Conservation (phyloP, 192 early-diverging fungal genomes). For the Rhizophagus clarus region DNA sequence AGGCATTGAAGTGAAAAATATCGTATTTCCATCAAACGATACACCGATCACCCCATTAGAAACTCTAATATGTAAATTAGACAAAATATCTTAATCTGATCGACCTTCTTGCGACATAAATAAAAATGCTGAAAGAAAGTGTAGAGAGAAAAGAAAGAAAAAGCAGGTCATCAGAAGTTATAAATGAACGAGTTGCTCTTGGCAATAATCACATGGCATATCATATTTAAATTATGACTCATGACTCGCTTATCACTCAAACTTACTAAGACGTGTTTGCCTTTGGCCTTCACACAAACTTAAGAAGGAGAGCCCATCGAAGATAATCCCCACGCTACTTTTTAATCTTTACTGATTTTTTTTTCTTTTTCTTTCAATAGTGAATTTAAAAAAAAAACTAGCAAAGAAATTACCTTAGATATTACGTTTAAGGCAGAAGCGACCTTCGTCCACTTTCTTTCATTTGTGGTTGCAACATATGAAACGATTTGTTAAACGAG, state of each 20-base stretch:
- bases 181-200: slow-evolving; percentile 14
- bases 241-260: too few species aligned
- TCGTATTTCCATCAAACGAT: background rate
- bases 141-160: background rate
- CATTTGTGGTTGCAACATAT: background rate
- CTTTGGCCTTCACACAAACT: slow-evolving; percentile 21
- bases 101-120: background rate
- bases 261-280: slow-evolving; percentile 19
- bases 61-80: slow-evolving; percentile 4
- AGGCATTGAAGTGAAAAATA: background rate
- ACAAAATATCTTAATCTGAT: slow-evolving; percentile 8
- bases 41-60: background rate
- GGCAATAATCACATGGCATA: too few species aligned
- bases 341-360: background rate
- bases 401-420: background rate
- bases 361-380: too few species aligned
- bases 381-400: too few species aligned
- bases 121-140: background rate
- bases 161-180: slow-evolving; percentile 5
- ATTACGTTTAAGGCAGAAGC: background rate
- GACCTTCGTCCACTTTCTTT: background rate
- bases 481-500: background rate
- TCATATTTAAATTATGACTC: too few species aligned
- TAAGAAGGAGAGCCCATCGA: slow-evolving; percentile 11
- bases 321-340: slow-evolving; percentile 13